phyloP scores from a whole-genome alignment of 768 basidiomycete species.

The Rubroboletus satanas region DNA sequence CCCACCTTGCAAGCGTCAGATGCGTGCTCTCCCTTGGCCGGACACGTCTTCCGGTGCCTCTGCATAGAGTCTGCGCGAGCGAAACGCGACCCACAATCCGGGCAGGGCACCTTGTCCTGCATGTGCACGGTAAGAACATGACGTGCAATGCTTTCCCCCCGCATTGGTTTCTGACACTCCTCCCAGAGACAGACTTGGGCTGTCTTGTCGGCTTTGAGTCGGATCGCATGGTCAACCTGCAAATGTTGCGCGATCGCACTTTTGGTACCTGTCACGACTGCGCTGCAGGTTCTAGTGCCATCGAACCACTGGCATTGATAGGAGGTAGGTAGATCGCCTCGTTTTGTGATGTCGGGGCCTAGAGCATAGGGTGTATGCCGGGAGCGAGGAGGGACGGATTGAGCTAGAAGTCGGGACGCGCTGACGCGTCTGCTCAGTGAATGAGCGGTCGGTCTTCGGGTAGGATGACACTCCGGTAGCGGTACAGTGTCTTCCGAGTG shows the following conservation, averaged over 20 bases:
- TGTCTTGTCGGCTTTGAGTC: slow-evolving; percentile 8
- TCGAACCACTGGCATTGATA: slow-evolving; percentile 15
- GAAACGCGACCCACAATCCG: slow-evolving; percentile 16
- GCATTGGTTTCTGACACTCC: slow-evolving; percentile 17
- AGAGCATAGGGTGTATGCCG: slow-evolving; percentile 8
- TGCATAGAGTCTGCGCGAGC: slow-evolving; percentile 26
- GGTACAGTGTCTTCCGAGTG: neutral
- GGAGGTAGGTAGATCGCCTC: neutral
- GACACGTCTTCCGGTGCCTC: slow-evolving; percentile 20
- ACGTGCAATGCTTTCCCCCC: slow-evolving; percentile 24
- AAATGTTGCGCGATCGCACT: slow-evolving; percentile 14
- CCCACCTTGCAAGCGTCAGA: neutral
- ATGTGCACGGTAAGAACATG: slow-evolving; percentile 25
- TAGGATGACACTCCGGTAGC: neutral
- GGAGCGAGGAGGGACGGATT: neutral
- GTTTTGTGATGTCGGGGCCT: neutral
- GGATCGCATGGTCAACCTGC: slow-evolving; percentile 3
- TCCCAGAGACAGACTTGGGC: slow-evolving; percentile 15
- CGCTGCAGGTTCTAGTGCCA: neutral
- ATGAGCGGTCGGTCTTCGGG: neutral
- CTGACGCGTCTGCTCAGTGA: neutral
- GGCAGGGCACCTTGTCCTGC: slow-evolving; percentile 17
- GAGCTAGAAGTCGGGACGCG: neutral
- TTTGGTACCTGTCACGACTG: slow-evolving; percentile 1
- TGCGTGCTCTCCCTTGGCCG: neutral